phyloP scores from a whole-genome alignment of 1,284 basidiomycete genomes.

The Malassezia nana region DNA sequence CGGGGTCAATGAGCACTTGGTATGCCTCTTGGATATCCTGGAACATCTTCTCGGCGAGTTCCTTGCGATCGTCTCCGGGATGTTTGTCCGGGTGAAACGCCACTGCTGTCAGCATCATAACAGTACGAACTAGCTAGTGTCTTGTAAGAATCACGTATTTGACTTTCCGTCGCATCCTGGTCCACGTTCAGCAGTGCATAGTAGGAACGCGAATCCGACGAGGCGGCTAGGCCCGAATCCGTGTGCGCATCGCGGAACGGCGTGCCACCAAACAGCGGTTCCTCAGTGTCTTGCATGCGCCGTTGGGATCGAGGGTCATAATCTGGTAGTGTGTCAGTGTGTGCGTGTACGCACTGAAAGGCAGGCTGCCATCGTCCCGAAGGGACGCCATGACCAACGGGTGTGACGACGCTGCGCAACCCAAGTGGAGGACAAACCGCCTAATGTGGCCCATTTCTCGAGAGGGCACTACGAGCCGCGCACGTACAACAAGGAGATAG shows the following conservation, averaged over 20 bases:
- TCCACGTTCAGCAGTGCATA: slow-evolving; percentile 59
- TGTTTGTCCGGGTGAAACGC: slow-evolving; percentile 79
- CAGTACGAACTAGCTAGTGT: slow-evolving; percentile 54
- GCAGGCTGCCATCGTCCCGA: neutral
- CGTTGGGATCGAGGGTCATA: neutral
- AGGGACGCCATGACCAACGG: slow-evolving; percentile 3
- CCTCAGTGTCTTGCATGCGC: slow-evolving; percentile 17
- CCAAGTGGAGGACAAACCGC: neutral
- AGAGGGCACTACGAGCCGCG: too few relatives aligned
- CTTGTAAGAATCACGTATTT: slow-evolving; percentile 64
- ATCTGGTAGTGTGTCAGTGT: neutral
- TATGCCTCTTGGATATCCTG: slow-evolving; percentile 69
- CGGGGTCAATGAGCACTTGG: slow-evolving; percentile 61
- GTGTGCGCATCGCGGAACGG: slow-evolving; percentile 35
- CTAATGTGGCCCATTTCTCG: neutral
- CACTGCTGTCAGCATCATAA: slow-evolving; percentile 40
- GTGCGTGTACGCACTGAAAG: neutral
- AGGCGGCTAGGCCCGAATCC: slow-evolving; percentile 25
- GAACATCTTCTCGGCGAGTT: slow-evolving; percentile 59
- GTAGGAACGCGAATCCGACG: slow-evolving; percentile 4
- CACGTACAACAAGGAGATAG: too few relatives aligned
- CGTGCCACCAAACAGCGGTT: slow-evolving; percentile 40
- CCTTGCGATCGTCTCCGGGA: slow-evolving; percentile 56
- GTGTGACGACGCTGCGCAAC: neutral
- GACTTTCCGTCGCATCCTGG: slow-evolving; percentile 57